Evolutionary conservation across 768 basidiomycete species (phyloP).

Genomic region (Suillus luteus): DNA sequence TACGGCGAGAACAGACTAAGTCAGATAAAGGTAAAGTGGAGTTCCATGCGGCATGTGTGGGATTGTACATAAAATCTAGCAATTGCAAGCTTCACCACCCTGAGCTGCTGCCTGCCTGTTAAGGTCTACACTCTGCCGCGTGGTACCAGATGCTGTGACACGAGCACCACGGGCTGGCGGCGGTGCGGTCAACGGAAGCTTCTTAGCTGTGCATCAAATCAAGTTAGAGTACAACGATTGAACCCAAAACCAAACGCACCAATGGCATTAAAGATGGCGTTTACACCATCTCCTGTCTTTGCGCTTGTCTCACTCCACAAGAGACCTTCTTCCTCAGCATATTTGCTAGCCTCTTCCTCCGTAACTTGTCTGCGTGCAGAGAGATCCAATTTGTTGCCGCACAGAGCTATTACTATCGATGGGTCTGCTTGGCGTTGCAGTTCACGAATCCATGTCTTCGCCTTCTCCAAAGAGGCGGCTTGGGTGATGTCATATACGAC

Average conservation of each 20-base stretch:
- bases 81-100: conserved; percentile 73
- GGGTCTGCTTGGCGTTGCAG: conserved; percentile 98
- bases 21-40: conserved; percentile 16
- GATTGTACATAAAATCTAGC: conserved; percentile 42
- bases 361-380: conserved; percentile 82
- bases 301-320: conserved; percentile 94
- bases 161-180: conserved; percentile 56
- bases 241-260: conserved; percentile 48
- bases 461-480: conserved; percentile 88
- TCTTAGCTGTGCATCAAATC: conserved; percentile 62
- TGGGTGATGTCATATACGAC: conserved; percentile 98
- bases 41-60: conserved; percentile 1
- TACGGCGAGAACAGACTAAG: conserved; percentile 26
- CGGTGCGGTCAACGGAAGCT: conserved; percentile 80
- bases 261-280: conserved; percentile 84
- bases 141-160: conserved; percentile 49
- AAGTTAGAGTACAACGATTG: neutral
- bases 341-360: conserved; percentile 89
- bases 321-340: conserved; percentile 87
- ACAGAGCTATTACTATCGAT: conserved; percentile 92
- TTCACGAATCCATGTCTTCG: conserved; percentile 94
- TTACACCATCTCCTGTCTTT: conserved; percentile 84
- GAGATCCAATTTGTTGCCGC: conserved; percentile 94
- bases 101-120: conserved; percentile 61
- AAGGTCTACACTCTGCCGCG: conserved; percentile 75